These are phyloP conservation scores for Prorocentrum cordatum DNA, from an alignment of 169 alveolate species.

Conservation along the genomic window DNA sequence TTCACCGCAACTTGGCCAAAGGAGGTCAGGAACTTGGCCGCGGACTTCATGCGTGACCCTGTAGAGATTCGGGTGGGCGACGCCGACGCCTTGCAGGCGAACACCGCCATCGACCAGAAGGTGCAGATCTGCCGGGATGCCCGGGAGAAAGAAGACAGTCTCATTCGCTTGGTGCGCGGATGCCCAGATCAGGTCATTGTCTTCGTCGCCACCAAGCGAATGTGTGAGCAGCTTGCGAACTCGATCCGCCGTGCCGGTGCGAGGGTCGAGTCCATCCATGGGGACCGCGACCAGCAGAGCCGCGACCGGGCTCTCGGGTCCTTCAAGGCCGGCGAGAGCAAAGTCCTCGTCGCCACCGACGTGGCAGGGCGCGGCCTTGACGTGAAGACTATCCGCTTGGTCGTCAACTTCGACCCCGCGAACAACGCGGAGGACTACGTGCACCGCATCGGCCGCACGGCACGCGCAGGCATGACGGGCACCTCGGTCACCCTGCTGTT, in stretches of 20 bases:
- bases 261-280: conserved; percentile 90
- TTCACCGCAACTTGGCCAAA: conserved; percentile 92
- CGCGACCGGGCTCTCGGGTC: conserved; percentile 87
- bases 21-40: conserved; percentile 80
- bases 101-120: conserved; percentile 11
- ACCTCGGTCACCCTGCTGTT: conserved; percentile 87
- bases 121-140: neutral
- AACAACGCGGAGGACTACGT: conserved; percentile 85
- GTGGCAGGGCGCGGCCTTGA: conserved; percentile 98
- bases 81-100: conserved; percentile 56
- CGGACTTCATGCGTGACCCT: conserved; percentile 83
- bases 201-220: conserved; percentile 71
- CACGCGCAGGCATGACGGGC: conserved; percentile 96
- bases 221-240: conserved; percentile 82
- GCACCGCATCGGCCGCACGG: conserved; percentile 96
- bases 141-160: too few relatives aligned
- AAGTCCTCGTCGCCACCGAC: conserved; percentile 95
- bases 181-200: conserved; percentile 2
- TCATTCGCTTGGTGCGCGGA: neutral
- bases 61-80: conserved; percentile 83
- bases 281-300: conserved; percentile 91
- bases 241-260: conserved; percentile 83
- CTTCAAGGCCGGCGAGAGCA: conserved; percentile 84
- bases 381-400: conserved; percentile 88
- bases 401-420: conserved; percentile 94